Percentiles rank a stretch among this genome's conserved stretches.
These are phyloP conservation scores for Gastrolobium villosum DNA, from an alignment of 306 rosid species.

Conservation along the genomic window DNA sequence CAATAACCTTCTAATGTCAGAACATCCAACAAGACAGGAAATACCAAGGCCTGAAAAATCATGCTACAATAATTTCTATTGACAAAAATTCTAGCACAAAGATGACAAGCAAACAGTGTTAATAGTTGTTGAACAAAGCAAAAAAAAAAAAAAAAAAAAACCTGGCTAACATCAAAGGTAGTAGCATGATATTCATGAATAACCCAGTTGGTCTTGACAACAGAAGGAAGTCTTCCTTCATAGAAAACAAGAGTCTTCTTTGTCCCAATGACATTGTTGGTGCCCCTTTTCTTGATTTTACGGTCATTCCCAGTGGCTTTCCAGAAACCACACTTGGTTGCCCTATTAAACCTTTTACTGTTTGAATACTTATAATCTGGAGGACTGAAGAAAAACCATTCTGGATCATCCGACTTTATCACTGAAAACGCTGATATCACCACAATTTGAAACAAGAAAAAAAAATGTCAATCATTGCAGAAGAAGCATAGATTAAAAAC, in stretches of 20 bases:
- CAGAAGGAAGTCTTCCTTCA: constrained; percentile 43
- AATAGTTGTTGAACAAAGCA: not conserved
- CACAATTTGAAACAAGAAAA: not conserved
- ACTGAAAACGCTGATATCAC: constrained; percentile 46
- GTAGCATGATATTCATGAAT: constrained; percentile 71
- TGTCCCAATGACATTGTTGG: constrained; percentile 54
- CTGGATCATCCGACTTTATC: constrained; percentile 53
- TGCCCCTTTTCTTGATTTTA: constrained; percentile 41
- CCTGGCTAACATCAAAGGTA: constrained; percentile 47
- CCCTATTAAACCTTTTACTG: constrained; percentile 51
- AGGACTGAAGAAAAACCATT: constrained; percentile 74
- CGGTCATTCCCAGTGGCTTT: constrained; percentile 68
- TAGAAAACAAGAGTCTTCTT: constrained; percentile 76
- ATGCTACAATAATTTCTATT: not conserved
- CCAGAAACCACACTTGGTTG: constrained; percentile 73
- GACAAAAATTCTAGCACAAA: not conserved
- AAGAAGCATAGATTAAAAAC: not conserved
- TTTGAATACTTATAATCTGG: constrained; percentile 52
- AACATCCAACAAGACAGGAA: not conserved
- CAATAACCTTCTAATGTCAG: constrained; percentile 22
- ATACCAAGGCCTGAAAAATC: constrained; percentile 6
- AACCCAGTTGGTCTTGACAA: constrained; percentile 61
- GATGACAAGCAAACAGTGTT: not conserved
- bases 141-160: constrained; percentile 18
- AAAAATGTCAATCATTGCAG: not conserved